phyloP scores from a whole-genome alignment of 257 asterid genomes.

The Lithospermum erythrorhizon region DNA sequence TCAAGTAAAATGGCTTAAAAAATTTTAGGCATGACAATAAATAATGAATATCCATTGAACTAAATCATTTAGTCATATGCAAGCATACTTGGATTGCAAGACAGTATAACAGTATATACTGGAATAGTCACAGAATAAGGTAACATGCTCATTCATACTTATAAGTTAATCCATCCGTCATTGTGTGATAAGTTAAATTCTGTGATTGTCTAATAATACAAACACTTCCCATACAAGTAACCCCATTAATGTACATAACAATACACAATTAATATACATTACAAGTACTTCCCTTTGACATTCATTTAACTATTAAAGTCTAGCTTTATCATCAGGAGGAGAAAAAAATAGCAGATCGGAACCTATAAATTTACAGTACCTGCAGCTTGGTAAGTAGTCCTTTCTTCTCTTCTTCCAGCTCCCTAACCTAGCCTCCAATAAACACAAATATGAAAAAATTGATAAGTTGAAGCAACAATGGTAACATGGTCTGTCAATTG shows the following conservation, averaged over 20 bases:
- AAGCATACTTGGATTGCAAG: too few species aligned
- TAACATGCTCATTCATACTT: too few species aligned
- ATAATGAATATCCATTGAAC: too few species aligned
- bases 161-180: too few species aligned
- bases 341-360: not conserved
- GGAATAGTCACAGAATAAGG: too few species aligned
- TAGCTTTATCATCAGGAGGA: not conserved
- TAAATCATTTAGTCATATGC: too few species aligned
- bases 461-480: slow-evolving; percentile 12
- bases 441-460: slow-evolving; percentile 25
- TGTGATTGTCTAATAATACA: not conserved
- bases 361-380: slow-evolving; percentile 28
- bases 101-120: too few species aligned
- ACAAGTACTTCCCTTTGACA: not conserved
- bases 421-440: slow-evolving; percentile 82
- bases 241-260: not conserved
- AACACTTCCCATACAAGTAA: too few species aligned
- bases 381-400: slow-evolving; percentile 71
- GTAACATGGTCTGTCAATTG: slow-evolving; percentile 10
- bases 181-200: too few species aligned
- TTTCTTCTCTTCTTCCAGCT: slow-evolving; percentile 98
- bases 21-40: too few species aligned
- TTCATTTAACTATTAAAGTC: not conserved
- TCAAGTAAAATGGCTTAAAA: too few species aligned
- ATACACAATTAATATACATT: too few species aligned